A percentile compares a stretch with the other conserved stretches of the same genome.
phyloP scores from a whole-genome alignment of 768 basidiomycete species.

The Mycena latifolia region DNA sequence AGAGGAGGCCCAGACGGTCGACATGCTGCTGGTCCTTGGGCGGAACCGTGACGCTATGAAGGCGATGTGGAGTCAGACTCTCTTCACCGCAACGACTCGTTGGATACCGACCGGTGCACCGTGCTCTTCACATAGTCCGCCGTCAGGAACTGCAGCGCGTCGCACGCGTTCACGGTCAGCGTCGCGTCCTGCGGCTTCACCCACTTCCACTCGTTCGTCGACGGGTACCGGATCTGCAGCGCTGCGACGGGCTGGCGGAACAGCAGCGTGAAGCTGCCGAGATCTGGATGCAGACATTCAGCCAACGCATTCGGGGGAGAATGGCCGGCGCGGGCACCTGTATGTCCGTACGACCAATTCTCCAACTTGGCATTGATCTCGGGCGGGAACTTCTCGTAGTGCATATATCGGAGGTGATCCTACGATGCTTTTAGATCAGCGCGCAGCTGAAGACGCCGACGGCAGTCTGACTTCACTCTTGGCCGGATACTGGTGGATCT shows the following conservation, averaged over 20 bases:
- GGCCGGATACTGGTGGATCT: slow-evolving; percentile 57
- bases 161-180: slow-evolving; percentile 65
- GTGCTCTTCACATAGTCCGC: slow-evolving; percentile 62
- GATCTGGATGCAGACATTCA: not conserved
- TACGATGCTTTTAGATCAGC: slow-evolving; percentile 13
- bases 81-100: not conserved
- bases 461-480: slow-evolving; percentile 53
- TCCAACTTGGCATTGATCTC: slow-evolving; percentile 54
- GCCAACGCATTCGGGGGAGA: not conserved
- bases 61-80: not conserved
- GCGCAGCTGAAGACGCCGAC: not conserved
- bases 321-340: slow-evolving; percentile 37
- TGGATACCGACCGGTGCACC: slow-evolving; percentile 49
- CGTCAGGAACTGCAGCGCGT: slow-evolving; percentile 62
- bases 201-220: slow-evolving; percentile 64
- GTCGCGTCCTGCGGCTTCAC: slow-evolving; percentile 63
- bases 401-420: slow-evolving; percentile 69
- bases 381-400: slow-evolving; percentile 58
- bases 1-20: slow-evolving; percentile 64
- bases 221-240: slow-evolving; percentile 62
- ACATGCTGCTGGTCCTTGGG: slow-evolving; percentile 66
- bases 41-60: slow-evolving; percentile 59
- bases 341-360: slow-evolving; percentile 57
- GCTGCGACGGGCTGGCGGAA: slow-evolving; percentile 44
- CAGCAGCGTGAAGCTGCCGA: slow-evolving; percentile 15